These are phyloP conservation scores for Schizophyllum amplum DNA, from an alignment of 1,284 basidiomycete genomes.

Conservation along the genomic window DNA sequence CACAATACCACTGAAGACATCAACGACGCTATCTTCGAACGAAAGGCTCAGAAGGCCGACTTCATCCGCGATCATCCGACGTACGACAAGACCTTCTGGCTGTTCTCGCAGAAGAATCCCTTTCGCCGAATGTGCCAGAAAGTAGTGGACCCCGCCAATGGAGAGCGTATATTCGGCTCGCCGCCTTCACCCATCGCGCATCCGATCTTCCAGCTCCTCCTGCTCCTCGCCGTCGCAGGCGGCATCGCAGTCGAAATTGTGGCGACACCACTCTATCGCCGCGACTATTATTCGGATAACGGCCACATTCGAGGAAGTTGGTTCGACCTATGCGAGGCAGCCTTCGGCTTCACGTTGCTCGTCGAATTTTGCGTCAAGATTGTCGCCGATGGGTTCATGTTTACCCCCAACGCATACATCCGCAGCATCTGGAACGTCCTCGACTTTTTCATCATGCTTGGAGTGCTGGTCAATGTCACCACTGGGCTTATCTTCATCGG, in stretches of 20 bases:
- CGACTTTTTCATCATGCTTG: conserved; percentile 82
- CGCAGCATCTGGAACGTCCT: conserved; percentile 90
- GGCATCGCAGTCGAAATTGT: conserved; percentile 82
- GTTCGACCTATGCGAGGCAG: conserved; percentile 82
- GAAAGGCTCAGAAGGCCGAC: conserved; percentile 75
- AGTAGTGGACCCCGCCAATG: conserved; percentile 76
- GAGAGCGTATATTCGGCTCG: conserved; percentile 77
- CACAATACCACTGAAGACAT: conserved; percentile 39
- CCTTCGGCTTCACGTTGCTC: conserved; percentile 72
- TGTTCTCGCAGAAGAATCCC: conserved; percentile 78
- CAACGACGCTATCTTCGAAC: conserved; percentile 62
- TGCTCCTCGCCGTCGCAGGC: conserved; percentile 76
- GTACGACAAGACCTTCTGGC: conserved; percentile 88
- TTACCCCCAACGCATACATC: conserved; percentile 92
- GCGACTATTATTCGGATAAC: conserved; percentile 57
- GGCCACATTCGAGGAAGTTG: conserved; percentile 67
- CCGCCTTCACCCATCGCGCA: conserved; percentile 61
- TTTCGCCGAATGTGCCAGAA: conserved; percentile 79
- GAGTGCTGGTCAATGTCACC: conserved; percentile 76
- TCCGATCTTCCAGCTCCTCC: conserved; percentile 66
- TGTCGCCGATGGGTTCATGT: conserved; percentile 87
- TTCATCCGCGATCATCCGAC: conserved; percentile 87
- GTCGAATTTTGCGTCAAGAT: conserved; percentile 88
- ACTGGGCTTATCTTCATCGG: conserved; percentile 76
- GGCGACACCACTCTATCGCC: conserved; percentile 84